Evolutionary conservation across 805 yeast species (phyloP).

Genomic region (Candida endomychidarum): DNA sequence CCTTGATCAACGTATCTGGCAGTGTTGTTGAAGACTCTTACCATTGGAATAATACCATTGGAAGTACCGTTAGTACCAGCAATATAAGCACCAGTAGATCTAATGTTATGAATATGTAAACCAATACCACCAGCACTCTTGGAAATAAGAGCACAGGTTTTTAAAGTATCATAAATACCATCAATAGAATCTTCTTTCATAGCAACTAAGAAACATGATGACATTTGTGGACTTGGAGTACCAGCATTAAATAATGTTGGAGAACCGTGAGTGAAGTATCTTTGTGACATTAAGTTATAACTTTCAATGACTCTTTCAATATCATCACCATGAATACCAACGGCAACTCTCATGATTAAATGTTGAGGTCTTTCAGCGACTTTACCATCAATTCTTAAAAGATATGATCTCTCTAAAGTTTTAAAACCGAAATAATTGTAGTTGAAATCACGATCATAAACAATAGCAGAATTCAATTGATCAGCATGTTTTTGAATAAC

Average conservation of each 20-base stretch:
- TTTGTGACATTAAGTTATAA: slow-evolving; percentile 58
- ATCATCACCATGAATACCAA: slow-evolving; percentile 59
- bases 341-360: slow-evolving; percentile 59
- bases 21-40: slow-evolving; percentile 61
- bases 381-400: slow-evolving; percentile 53
- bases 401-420: slow-evolving; percentile 59
- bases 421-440: slow-evolving; percentile 62
- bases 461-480: slow-evolving; percentile 46
- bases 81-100: slow-evolving; percentile 59
- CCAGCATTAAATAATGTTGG: slow-evolving; percentile 65
- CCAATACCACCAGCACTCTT: slow-evolving; percentile 67
- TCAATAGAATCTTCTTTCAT: slow-evolving; percentile 65
- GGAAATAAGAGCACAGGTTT: slow-evolving; percentile 61
- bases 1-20: slow-evolving; percentile 67
- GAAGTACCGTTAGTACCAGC: slow-evolving; percentile 66
- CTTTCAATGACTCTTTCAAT: slow-evolving; percentile 53
- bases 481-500: slow-evolving; percentile 39
- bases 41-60: slow-evolving; percentile 62
- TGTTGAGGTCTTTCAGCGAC: slow-evolving; percentile 65
- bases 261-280: slow-evolving; percentile 60
- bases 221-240: slow-evolving; percentile 59
- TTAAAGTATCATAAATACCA: slow-evolving; percentile 60
- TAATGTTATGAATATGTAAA: slow-evolving; percentile 57
- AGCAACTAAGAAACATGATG: slow-evolving; percentile 62
- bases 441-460: slow-evolving; percentile 50